Evolutionary conservation across 2,329 filamentous ascomycete genomes (phyloP), one percentile per base, ranked within the genome.

Genomic region (Aspergillus fischeri): DNA sequence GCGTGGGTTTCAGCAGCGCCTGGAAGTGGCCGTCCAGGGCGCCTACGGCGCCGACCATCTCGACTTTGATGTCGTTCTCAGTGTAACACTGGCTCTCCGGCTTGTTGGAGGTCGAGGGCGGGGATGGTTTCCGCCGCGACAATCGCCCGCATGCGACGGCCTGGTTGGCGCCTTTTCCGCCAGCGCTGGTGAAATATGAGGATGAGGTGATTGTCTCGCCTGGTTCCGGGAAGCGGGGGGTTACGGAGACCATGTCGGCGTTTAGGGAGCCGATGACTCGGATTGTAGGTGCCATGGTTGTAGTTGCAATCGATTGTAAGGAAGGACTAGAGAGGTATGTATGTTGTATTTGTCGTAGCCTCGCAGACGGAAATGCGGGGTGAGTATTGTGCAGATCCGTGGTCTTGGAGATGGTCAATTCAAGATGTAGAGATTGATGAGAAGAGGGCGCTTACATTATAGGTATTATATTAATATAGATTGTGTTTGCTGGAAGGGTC

Each of bases 91-190:
- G 62, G 20, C 62, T 52, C 6, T 58, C 50, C 54, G 60, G 4
- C 10, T 14, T 32, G 10, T 11, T n/a, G 24, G 61, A 49, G 17
- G 59, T 3, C 25, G 57, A 53, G 48, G 28, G 3, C 3, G 28
- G 2, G 9, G 51, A 21, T 38, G 70, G 64, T 35, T 78, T 79
- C 28, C 80, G 69, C 50, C 88, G 83, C 1, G 90, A 94, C 52
- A 95, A 84, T 61, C 93, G 90, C 52, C 88, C 90, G 76, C 89
- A 92, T 25, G 92, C 91, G 55, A 96, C 90, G 58, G 92, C 92
- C 78, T 97, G 93, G 79, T 97, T 97, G 59, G 92, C 92, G 62
- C 93, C 93, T 78, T 99, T 99, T 56, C 94, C 93, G 67, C 93
- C 94, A 29, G 89, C 87, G 47, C 89, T 92, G 38, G 88, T 91